A percentile compares a stretch with the other conserved stretches of the same genome.
These are phyloP conservation scores for Halophytophthora polymorphica DNA, from an alignment of 352 stramenopile species.

Conservation along the genomic window DNA sequence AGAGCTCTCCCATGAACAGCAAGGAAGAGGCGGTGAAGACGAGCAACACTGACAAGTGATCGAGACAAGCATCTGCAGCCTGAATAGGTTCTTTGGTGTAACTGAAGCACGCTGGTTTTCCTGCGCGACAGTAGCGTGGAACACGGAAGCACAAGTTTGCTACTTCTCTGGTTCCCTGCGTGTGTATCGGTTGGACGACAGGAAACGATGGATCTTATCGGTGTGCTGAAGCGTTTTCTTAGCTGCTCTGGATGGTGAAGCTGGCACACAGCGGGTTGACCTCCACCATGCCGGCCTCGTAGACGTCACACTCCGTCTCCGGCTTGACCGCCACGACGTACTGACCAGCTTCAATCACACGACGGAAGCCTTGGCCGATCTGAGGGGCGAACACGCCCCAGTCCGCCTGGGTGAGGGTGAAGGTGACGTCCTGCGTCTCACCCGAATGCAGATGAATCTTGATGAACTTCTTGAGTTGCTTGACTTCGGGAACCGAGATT, in stretches of 20 bases:
- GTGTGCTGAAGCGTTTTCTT: conserved; percentile 12
- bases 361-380: conserved; percentile 50
- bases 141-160: no score
- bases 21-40: neutral
- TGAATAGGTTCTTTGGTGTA: no score
- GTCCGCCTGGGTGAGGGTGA: conserved; percentile 43
- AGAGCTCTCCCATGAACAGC: conserved; percentile 7
- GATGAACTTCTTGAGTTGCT: conserved; percentile 76
- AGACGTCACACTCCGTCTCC: conserved; percentile 71
- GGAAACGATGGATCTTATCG: conserved; percentile 14
- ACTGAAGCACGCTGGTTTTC: no score
- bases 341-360: conserved; percentile 50
- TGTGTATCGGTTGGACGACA: neutral
- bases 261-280: conserved; percentile 41
- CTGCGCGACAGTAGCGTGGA: no score
- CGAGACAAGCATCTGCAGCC: conserved; percentile 1
- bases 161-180: no score
- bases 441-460: conserved; percentile 64
- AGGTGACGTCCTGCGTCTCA: conserved; percentile 32
- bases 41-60: conserved; percentile 5
- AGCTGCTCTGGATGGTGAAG: conserved; percentile 39
- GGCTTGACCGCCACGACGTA: conserved; percentile 70
- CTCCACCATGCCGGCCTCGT: conserved; percentile 18
- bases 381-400: conserved; percentile 61
- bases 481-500: conserved; percentile 69